Percentiles rank a stretch among this genome's conserved stretches.
phyloP scores from a whole-genome alignment of 2,329 filamentous ascomycete species.

The Cadophora malorum region DNA sequence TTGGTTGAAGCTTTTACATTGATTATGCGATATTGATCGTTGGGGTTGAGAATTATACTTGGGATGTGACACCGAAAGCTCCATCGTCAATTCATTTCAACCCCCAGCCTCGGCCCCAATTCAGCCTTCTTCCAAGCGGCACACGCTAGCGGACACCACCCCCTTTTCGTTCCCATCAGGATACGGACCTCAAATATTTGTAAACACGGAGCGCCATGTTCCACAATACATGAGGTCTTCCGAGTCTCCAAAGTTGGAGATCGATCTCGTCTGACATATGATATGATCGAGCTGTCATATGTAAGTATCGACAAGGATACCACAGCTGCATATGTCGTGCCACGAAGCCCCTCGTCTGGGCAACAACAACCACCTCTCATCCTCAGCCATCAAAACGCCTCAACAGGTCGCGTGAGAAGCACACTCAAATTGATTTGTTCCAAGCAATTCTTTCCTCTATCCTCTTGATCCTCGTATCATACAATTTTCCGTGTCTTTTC shows the following conservation, averaged over 20 bases:
- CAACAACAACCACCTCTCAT: conserved; percentile 21
- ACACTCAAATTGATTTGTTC: conserved; percentile 4
- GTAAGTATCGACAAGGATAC: conserved; percentile 12
- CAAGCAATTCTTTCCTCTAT: background rate
- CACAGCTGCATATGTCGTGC: conserved; percentile 18
- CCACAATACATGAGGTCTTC: background rate
- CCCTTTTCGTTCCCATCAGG: background rate
- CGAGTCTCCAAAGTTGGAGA: conserved; percentile 11
- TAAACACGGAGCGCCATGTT: background rate
- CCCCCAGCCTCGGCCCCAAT: conserved; percentile 1
- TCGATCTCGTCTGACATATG: background rate
- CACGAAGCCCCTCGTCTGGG: conserved; percentile 21
- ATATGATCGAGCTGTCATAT: background rate
- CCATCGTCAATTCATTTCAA: background rate
- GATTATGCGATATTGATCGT: background rate
- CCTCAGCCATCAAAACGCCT: conserved; percentile 29
- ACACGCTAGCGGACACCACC: background rate
- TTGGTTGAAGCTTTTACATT: background rate
- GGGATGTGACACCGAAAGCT: background rate
- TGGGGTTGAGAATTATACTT: background rate
- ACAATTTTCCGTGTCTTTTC: background rate
- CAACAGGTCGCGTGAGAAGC: conserved; percentile 9
- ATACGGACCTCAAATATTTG: background rate
- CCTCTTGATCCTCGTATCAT: background rate
- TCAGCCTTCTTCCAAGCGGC: background rate